Base-by-base conservation (phyloP, 2,329 filamentous ascomycete genomes). In the Paecilomyces sp. region DNA sequence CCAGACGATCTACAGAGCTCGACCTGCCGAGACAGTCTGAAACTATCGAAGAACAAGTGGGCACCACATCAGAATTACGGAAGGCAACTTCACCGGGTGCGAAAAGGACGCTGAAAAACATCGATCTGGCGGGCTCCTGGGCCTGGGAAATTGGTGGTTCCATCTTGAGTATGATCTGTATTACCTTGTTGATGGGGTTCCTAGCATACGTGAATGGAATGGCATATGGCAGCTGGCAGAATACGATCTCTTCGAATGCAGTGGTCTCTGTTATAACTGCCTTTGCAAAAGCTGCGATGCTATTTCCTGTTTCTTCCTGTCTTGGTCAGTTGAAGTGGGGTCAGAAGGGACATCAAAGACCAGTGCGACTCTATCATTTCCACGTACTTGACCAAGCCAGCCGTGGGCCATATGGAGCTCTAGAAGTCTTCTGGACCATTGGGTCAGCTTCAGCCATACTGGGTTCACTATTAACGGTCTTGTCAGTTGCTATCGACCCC, bases 311-410 rank as follows among this genome's bases (percentile, higher is more conserved):
- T 5, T 65, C 70, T 1, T 62, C 66, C n/a, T 69, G 68, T 57
- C 61, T 72, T 15, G 62, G 69, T 47, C 67, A 72, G 57, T 61
- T 73, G 3, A 72, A 73, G 57, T 73, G 68, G 70, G 64, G 65
- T 12, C 64, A 61, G 30, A 61, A 62, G 8, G 54, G 58, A 51
- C 36, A 54, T 9, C 60, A 62, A 3, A 53, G 57, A 1, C 61
- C 63, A 15, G 4, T 31, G 30, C 30, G 30, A 9, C 61, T 72
- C 2, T 61, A 62, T 1, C 54, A 71, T 12, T 55, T 71, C 13
- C 64, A 71, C 52, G 54, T 64, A 1, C 62, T 69, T 11, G 71
- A 73, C 13, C 58, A 66, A 50, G 71, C 68, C 7, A 71, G 67
- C 24, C 57, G 68, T 31, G 70, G 71, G 3, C 64, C 70, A 6